These are phyloP conservation scores for Mycoemilia scoparia DNA, from an alignment of 192 early-diverging fungal genomes.

Conservation along the genomic window DNA sequence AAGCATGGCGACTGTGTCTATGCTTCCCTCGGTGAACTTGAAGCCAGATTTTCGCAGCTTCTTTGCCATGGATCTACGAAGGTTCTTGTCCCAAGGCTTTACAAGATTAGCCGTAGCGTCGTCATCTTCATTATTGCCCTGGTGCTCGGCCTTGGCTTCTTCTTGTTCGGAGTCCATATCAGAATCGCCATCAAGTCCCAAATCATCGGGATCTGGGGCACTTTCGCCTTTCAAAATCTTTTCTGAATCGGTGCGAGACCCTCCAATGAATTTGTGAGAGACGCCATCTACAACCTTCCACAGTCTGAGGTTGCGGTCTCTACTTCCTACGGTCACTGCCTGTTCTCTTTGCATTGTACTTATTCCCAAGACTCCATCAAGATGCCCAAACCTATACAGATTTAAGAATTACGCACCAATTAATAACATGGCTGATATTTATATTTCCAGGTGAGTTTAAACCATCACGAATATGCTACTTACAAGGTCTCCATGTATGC, in stretches of 20 bases:
- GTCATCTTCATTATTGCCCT: not conserved
- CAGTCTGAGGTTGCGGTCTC: constrained; percentile 75
- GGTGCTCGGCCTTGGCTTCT: constrained; percentile 4
- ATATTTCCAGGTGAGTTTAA: not conserved
- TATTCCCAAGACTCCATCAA: constrained; percentile 70
- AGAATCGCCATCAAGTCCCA: no score
- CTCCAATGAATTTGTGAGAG: constrained; percentile 82
- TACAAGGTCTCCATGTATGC: constrained; percentile 88
- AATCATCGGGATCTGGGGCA: constrained; percentile 3
- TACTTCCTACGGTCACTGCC: constrained; percentile 73
- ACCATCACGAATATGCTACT: no score
- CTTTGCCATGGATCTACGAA: constrained; percentile 6
- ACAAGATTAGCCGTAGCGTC: not conserved
- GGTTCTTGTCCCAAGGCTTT: constrained; percentile 3
- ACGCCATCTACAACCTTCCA: constrained; percentile 95
- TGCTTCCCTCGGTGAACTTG: constrained; percentile 34
- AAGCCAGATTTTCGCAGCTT: constrained; percentile 4
- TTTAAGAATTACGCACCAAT: constrained; percentile 2
- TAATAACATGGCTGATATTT: no score
- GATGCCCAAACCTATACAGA: constrained; percentile 99
- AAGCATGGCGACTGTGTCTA: constrained; percentile 79
- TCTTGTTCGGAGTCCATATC: no score
- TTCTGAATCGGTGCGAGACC: constrained; percentile 28
- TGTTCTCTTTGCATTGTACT: constrained; percentile 72
- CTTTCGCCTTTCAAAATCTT: constrained; percentile 9